These are phyloP conservation scores for Meyerozyma carpophila DNA, from an alignment of 1,139 yeast species.

Conservation along the genomic window DNA sequence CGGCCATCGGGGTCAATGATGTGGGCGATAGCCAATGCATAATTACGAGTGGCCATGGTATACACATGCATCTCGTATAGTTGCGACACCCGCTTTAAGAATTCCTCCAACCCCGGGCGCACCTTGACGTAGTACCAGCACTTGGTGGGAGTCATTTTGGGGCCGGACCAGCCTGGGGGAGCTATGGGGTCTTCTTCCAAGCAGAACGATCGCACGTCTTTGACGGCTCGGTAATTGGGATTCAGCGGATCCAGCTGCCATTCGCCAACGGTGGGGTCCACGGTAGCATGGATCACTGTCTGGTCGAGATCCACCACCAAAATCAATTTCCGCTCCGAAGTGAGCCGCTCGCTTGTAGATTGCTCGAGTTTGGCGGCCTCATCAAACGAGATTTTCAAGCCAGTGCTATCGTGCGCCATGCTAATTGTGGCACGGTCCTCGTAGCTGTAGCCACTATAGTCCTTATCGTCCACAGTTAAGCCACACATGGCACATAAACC, in stretches of 20 bases:
- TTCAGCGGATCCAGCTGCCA: slow-evolving; percentile 87
- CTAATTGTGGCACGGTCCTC: slow-evolving; percentile 78
- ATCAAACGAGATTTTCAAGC: slow-evolving; percentile 72
- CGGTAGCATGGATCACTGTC: slow-evolving; percentile 96
- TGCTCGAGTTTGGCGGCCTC: slow-evolving; percentile 87
- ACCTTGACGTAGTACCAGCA: slow-evolving; percentile 92
- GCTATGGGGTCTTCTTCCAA: slow-evolving; percentile 68
- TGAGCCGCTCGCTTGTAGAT: slow-evolving; percentile 55
- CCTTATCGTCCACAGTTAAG: slow-evolving; percentile 71
- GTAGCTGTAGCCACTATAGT: slow-evolving; percentile 69
- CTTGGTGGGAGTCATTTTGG: slow-evolving; percentile 48
- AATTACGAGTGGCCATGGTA: slow-evolving; percentile 98
- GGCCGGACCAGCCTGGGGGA: slow-evolving; percentile 56
- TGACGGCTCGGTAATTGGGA: slow-evolving; percentile 80
- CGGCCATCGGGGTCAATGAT: slow-evolving; percentile 87
- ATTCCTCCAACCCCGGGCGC: slow-evolving; percentile 79
- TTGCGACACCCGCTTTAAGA: slow-evolving; percentile 57
- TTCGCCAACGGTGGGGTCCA: slow-evolving; percentile 94
- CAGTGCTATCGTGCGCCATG: slow-evolving; percentile 89
- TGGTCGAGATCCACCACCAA: slow-evolving; percentile 96
- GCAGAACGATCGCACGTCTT: slow-evolving; percentile 73
- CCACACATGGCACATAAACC: slow-evolving; percentile 97
- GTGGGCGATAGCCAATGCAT: slow-evolving; percentile 84
- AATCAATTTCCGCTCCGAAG: slow-evolving; percentile 64
- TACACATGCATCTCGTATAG: slow-evolving; percentile 88